These are phyloP conservation scores for Paramecium octaurelia DNA, from an alignment of 73 alveolate species.

Conservation along the genomic window DNA sequence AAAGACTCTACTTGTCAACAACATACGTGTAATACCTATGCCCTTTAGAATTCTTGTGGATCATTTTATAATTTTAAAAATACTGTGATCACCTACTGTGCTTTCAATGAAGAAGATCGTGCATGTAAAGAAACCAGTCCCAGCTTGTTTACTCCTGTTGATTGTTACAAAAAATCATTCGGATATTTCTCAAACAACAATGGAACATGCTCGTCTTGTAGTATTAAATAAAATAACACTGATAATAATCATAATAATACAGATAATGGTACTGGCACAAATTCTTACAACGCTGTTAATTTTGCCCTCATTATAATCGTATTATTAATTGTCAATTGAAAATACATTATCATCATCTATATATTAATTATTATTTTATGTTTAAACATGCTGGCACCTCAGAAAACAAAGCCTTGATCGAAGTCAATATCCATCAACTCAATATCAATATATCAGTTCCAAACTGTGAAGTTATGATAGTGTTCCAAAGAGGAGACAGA, in stretches of 20 bases:
- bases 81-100: not conserved
- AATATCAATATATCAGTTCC: not conserved
- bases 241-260: not conserved
- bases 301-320: not conserved
- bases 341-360: not conserved
- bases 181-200: not conserved
- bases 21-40: not conserved
- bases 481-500: slow-evolving; percentile 39
- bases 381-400: slow-evolving; percentile 23
- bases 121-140: not conserved
- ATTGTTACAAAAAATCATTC: not conserved
- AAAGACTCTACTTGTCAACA: not conserved
- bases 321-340: not conserved
- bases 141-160: not conserved
- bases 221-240: not conserved
- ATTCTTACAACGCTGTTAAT: not conserved
- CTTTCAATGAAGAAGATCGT: not conserved
- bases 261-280: not conserved
- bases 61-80: not conserved
- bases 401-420: slow-evolving; percentile 12
- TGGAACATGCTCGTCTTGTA: not conserved
- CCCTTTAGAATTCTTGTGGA: not conserved
- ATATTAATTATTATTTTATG: not conserved
- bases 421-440: not conserved
- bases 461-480: not conserved